phyloP scores from a whole-genome alignment of 257 asterid species.

The Rauvolfia tetraphylla region DNA sequence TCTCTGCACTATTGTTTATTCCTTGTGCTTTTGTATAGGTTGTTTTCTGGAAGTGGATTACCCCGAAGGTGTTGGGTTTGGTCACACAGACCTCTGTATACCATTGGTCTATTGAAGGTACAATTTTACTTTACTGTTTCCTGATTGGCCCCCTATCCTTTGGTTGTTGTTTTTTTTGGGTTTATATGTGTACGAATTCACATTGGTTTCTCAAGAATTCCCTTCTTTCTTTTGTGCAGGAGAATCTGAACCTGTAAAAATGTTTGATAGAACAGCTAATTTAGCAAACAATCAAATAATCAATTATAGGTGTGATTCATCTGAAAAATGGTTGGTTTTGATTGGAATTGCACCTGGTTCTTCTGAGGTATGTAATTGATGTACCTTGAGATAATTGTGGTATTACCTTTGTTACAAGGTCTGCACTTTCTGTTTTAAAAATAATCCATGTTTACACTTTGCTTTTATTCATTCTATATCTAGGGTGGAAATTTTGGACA shows the following conservation, averaged over 20 bases:
- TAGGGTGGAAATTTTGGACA: neutral
- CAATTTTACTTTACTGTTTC: neutral
- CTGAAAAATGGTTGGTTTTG: conserved; percentile 98
- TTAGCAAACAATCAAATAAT: conserved; percentile 87
- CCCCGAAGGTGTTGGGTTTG: conserved; percentile 90
- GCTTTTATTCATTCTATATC: neutral
- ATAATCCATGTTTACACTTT: neutral
- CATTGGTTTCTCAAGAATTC: neutral
- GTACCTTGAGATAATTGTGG: neutral
- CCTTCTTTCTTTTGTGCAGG: conserved; percentile 43
- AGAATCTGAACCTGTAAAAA: conserved; percentile 87
- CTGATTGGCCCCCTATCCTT: neutral
- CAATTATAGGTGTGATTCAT: conserved; percentile 91
- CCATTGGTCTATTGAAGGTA: conserved; percentile 97
- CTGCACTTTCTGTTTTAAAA: neutral
- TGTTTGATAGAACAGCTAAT: conserved; percentile 96
- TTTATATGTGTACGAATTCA: neutral
- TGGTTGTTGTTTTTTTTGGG: neutral
- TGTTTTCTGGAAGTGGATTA: conserved; percentile 98
- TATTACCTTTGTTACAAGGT: neutral
- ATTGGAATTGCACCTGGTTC: conserved; percentile 98
- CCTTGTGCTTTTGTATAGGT: conserved; percentile 43
- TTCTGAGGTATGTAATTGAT: conserved; percentile 62
- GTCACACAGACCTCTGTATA: conserved; percentile 88
- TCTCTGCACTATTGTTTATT: neutral